Conservation (phyloP, 306 rosid genomes). For the Crotalaria pallida region DNA sequence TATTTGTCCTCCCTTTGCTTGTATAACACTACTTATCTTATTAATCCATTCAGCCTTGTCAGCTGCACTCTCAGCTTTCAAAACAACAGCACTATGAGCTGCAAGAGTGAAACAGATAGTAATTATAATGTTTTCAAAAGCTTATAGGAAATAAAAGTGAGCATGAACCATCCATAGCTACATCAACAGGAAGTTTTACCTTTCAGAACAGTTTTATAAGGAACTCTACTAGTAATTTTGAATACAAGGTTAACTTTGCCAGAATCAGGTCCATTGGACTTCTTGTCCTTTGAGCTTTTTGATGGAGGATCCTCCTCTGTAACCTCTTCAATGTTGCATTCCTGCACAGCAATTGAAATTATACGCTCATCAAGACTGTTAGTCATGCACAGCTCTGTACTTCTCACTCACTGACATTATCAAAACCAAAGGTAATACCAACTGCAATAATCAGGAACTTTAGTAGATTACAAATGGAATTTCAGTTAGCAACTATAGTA, state of each 20-base stretch:
- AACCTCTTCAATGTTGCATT: conserved; percentile 78
- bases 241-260: conserved; percentile 74
- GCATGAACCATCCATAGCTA: no score
- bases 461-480: not conserved
- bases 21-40: conserved; percentile 73
- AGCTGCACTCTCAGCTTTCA: conserved; percentile 80
- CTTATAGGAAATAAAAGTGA: not conserved
- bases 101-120: conserved; percentile 27
- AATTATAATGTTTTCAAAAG: not conserved
- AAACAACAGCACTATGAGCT: conserved; percentile 79
- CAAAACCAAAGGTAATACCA: conserved; percentile 9
- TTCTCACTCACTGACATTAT: not conserved
- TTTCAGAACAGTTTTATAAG: conserved; percentile 93
- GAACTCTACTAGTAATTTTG: conserved; percentile 77
- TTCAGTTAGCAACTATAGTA: not conserved
- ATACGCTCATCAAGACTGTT: not conserved
- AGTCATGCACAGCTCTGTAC: not conserved
- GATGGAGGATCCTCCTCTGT: conserved; percentile 66
- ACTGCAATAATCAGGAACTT: not conserved
- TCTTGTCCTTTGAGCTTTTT: conserved; percentile 88
- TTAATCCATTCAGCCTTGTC: conserved; percentile 88
- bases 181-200: conserved; percentile 35
- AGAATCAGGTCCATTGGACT: conserved; percentile 73
- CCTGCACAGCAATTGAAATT: conserved; percentile 43
- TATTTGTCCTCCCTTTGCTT: conserved; percentile 71